Evolutionary conservation across 208 protist genomes (phyloP).

Genomic region (Tritrichomonas foetus): DNA sequence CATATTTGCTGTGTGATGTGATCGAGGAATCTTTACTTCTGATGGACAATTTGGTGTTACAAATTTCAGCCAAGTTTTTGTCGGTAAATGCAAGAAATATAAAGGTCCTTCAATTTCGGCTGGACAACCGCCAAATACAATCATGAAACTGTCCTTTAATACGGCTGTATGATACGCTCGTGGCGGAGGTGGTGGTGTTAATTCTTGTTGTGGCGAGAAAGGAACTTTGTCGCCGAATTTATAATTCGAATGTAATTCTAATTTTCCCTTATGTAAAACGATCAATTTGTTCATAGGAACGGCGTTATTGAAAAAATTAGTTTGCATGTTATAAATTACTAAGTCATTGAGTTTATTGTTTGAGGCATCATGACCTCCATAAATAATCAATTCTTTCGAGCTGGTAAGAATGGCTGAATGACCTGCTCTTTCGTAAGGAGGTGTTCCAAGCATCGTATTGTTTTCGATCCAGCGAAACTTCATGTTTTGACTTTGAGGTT

Average conservation of each 20-base stretch:
- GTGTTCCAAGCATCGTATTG: neutral
- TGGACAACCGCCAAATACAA: neutral
- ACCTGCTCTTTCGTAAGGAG: neutral
- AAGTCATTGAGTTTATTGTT: neutral
- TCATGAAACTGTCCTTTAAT: neutral
- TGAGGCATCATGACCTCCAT: neutral
- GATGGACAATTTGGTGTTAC: neutral
- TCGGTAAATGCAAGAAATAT: neutral
- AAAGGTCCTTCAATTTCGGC: neutral
- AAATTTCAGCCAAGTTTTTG: neutral
- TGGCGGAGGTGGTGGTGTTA: neutral
- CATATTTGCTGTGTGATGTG: neutral
- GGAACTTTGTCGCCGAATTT: neutral
- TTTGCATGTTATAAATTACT: neutral
- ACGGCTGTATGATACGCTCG: constrained; percentile 18
- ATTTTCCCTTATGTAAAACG: neutral
- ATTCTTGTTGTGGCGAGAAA: neutral
- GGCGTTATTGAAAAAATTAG: neutral
- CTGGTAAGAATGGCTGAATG: neutral
- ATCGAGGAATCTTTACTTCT: neutral
- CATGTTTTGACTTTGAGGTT: no score
- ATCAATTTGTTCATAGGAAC: neutral
- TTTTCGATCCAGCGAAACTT: no score
- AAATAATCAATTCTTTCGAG: neutral
- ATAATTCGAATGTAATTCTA: neutral